Conservation (phyloP, 2,329 filamentous ascomycete genomes). For the Penicillium olsonii region DNA sequence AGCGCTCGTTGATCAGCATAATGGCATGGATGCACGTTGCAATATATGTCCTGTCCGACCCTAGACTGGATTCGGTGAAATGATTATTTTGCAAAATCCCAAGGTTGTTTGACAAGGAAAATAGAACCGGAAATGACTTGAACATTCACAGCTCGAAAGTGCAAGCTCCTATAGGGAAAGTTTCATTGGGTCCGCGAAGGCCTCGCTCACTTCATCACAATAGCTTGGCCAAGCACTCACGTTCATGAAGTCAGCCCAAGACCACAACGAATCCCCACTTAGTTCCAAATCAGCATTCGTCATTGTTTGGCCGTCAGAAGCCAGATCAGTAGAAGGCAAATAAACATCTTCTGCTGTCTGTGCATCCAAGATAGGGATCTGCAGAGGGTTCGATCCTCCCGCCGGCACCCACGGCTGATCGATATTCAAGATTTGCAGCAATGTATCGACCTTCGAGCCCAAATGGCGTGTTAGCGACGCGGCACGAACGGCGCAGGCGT, state of each 20-base stretch:
- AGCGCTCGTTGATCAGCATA: no score
- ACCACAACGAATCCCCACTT: constrained; percentile 6
- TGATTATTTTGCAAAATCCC: no score
- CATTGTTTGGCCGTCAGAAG: not conserved
- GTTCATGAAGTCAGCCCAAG: constrained; percentile 15
- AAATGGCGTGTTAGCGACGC: constrained; percentile 5
- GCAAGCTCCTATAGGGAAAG: not conserved
- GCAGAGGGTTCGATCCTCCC: not conserved
- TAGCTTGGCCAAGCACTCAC: constrained; percentile 15
- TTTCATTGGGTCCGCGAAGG: constrained; percentile 8
- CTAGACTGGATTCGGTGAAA: no score
- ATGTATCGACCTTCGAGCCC: constrained; percentile 1
- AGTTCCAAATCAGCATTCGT: not conserved
- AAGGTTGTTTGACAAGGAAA: no score
- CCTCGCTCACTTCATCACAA: constrained; percentile 17
- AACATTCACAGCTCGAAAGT: constrained; percentile 1
- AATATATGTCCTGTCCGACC: no score
- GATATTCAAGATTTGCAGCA: not conserved
- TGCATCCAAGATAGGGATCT: not conserved
- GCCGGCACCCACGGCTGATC: not conserved
- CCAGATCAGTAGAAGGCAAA: not conserved
- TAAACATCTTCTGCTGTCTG: not conserved
- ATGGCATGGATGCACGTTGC: no score
- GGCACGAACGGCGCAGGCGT: not conserved
- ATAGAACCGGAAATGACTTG: no score